Base-by-base conservation (phyloP, 2,329 filamentous ascomycete species). In the Pseudopyricularia javanii region DNA sequence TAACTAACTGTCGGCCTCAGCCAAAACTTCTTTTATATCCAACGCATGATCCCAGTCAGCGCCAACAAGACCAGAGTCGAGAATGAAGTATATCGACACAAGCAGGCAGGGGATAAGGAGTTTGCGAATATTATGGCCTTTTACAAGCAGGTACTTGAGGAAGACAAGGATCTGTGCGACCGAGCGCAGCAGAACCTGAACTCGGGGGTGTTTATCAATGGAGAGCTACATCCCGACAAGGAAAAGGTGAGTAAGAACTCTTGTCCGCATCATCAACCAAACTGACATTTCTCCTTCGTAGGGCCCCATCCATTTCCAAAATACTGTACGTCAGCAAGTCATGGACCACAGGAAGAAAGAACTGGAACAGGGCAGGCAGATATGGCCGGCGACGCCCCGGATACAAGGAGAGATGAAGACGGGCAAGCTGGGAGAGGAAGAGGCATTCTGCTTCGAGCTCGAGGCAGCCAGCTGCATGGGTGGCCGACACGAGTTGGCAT, bases 1-100 rank as follows among this genome's bases (percentile, higher is more conserved):
- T n/a, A n/a, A n/a, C 3, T 11, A 15, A 15, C 33, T 15, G 45
- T 54, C 3, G 12, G 15, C 12, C 49, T 43, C 56, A 77, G 75
- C 15, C 73, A 76, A 17, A 70, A 82, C 64, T 83, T 83, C 64
- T 76, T 84, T 66, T 80, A 81, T 68, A 75, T 82, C 52, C 79
- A 83, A 61, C 71, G 79, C 54, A 82, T 83, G 64, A 69, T 83
- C 14, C 80, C 81, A 9, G 71, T 66, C 49, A 68, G 70, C 2
- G 68, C 80, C 0, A 70, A 65, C 35, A 72, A 65, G 40, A 76
- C 74, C 2, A 67, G 69, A 35, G 82, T 85, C 75, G 70, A 71
- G 54, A 83, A 83, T 63, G 78, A 85, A 61, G 74, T 84, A 50
- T 84, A 74, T 70, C 72, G 78, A 54, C 78, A 83, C 71, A 79